phyloP scores from a whole-genome alignment of 192 early-diverging fungal species.

The Kickxella alabastrina region DNA sequence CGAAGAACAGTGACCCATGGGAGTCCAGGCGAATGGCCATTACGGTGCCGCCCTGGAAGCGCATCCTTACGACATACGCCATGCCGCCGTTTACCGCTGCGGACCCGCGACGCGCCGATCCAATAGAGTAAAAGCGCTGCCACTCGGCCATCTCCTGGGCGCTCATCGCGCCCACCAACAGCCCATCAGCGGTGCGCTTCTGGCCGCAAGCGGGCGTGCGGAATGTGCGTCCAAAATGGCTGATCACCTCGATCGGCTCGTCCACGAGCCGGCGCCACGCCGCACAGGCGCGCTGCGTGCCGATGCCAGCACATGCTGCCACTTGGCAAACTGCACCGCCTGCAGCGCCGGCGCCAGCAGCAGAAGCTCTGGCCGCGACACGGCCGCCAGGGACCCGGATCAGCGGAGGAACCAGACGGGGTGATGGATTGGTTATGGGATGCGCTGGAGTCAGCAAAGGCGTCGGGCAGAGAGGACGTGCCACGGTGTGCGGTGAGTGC shows the following conservation, averaged over 20 bases:
- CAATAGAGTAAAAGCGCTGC: not conserved
- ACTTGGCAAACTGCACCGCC: conserved; percentile 38
- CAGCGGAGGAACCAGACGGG: too few relatives aligned
- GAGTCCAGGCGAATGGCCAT: conserved; percentile 38
- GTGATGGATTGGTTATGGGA: too few relatives aligned
- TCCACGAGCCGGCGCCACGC: conserved; percentile 46
- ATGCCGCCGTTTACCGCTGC: not conserved
- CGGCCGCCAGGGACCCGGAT: too few relatives aligned
- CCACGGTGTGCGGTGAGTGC: not conserved
- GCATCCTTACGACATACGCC: conserved; percentile 35
- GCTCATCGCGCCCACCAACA: not conserved
- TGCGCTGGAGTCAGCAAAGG: too few relatives aligned
- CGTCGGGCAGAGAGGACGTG: conserved; percentile 14
- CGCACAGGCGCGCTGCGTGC: conserved; percentile 22
- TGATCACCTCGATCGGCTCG: conserved; percentile 45
- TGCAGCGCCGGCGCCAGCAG: conserved; percentile 40
- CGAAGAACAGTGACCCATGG: conserved; percentile 24
- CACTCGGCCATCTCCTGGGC: not conserved
- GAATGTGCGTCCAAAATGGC: conserved; percentile 32
- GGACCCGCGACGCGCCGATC: not conserved
- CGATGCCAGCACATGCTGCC: conserved; percentile 36
- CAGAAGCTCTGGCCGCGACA: conserved; percentile 25
- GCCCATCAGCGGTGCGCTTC: too few relatives aligned
- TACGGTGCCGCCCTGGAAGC: conserved; percentile 44
- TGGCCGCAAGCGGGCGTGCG: conserved; percentile 5